Evolutionary conservation across 2,329 filamentous ascomycete species (phyloP), one percentile per base, ranked within the genome.

Genomic region (Aspergillus unguis): DNA sequence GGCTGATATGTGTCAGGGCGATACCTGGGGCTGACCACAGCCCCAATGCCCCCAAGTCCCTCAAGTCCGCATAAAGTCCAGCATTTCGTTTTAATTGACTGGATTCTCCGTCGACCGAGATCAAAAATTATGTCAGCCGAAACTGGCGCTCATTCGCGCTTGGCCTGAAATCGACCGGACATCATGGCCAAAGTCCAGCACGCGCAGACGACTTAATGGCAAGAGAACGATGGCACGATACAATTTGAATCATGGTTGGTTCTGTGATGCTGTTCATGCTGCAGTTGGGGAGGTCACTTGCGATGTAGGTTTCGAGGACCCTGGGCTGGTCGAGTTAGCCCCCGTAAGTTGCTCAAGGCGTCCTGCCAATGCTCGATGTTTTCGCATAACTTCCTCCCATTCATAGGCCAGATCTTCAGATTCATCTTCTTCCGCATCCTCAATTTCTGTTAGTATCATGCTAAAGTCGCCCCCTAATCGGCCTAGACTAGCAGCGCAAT

Each of bases 401-500:
- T 96, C 72, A 32, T 65, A 69, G 28, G 48, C 58, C 85, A 56
- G 81, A 74, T 67, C 65, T 63, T 76, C 61, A 63, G 75, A 61
- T 75, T 68, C 66, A n/a, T 66, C 67, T 64, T 76, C 61, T 60
- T 69, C 69, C 2, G 57, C 53, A 25, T 61, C 64, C 32, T 76
- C 77, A 7, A 86, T 63, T 35, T 84, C 65, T 0, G 91, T 90
- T 53, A 97, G 79, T 59, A 96, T 83, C 76, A 96, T 82, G 51
- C 92, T 87, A 71, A 99, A 99, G 69, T 99, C 94, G 1, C 90
- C 92, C 2, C 94, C 94, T 0, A 97, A 75, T 43, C 94, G 82
- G 0, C 92, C 92, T 44, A 99, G 75, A 72, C 92, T 96, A 42
- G 90, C 89, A 0, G 92, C 92, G 63, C 91, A 95, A 71, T 96